Evolutionary conservation across 2,329 filamentous ascomycete genomes (phyloP), one percentile per base, ranked within the genome.

Genomic region (Fusarium continuum): DNA sequence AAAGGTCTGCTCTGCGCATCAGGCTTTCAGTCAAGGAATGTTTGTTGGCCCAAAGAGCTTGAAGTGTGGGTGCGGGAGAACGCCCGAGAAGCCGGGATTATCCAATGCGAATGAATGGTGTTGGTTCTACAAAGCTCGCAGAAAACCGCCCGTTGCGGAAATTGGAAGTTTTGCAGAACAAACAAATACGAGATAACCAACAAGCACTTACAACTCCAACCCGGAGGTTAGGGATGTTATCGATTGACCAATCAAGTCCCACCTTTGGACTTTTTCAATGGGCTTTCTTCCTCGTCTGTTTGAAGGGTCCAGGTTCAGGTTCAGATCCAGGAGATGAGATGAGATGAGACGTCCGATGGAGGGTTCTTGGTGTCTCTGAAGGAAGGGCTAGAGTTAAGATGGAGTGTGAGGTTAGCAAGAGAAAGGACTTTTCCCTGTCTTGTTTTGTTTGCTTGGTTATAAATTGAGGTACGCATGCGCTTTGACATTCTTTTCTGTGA

Each of bases 161-260:
- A 50, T 50, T 57, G 39, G 22, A 44, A 14, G 28, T 43, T 44
- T 19, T 50, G 48, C 34, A 59, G 45, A 63, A 41, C 40, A 66
- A 64, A 40, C 62, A 66, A 63, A 55, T 28, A 62, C 35, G 38
- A n/a, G n/a, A n/a, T n/a, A 40, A 54, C 41, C 39, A 64, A 46
- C 36, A 51, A 26, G 36, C 44, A 65, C 53, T 66, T 66, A 45
- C 45, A 65, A 40, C 36, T 43, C 44, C 32, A 20, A 32, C 19
- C n/a, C 28, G 45, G 29, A 45, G 39, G 28, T 23, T 36, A 16
- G 35, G 25, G 29, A 17, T 29, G 35, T 26, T 34, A 22, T 22
- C 5, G 20, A 52, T 46, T 31, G 47, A 28, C 63, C 63, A 66
- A 66, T 67, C 28, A 61, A 19, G 41, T 4, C 8, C 11, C 9